phyloP scores from a whole-genome alignment of 805 yeast genomes.

The Pichia membranifaciens region DNA sequence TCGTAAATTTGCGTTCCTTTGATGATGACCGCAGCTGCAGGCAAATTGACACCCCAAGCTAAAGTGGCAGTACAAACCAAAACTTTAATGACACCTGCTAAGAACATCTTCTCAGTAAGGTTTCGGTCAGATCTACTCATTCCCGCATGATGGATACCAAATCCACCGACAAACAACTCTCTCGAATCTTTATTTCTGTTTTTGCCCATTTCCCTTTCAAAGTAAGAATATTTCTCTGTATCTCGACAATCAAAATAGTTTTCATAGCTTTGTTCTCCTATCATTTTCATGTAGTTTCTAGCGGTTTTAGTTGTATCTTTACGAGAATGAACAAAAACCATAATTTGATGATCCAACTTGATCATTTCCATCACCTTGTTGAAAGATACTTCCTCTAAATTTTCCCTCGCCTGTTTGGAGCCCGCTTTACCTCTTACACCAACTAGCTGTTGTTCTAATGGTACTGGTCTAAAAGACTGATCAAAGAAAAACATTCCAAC shows the following conservation, averaged over 20 bases:
- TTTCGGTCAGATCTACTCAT: slow-evolving; percentile 89
- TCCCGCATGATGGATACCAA: slow-evolving; percentile 97
- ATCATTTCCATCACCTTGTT: slow-evolving; percentile 68
- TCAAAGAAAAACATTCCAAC: slow-evolving; percentile 95
- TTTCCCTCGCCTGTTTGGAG: slow-evolving; percentile 60
- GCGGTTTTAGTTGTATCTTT: slow-evolving; percentile 89
- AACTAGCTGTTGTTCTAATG: slow-evolving; percentile 77
- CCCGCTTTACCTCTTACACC: slow-evolving; percentile 90
- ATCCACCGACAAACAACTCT: slow-evolving; percentile 75
- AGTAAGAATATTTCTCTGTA: slow-evolving; percentile 37
- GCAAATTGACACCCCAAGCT: slow-evolving; percentile 99
- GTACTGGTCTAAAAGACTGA: slow-evolving; percentile 88
- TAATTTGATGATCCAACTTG: slow-evolving; percentile 73
- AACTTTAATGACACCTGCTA: slow-evolving; percentile 79
- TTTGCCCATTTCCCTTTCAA: slow-evolving; percentile 59
- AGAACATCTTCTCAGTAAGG: slow-evolving; percentile 80
- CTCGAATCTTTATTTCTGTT: slow-evolving; percentile 72
- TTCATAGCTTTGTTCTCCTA: slow-evolving; percentile 53
- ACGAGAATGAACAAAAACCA: slow-evolving; percentile 95
- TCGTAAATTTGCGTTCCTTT: slow-evolving; percentile 97
- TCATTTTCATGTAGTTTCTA: slow-evolving; percentile 60
- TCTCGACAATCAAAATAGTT: slow-evolving; percentile 54
- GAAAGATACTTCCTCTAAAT: slow-evolving; percentile 69
- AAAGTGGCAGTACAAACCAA: slow-evolving; percentile 94
- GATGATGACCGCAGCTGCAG: slow-evolving; percentile 95